These are phyloP conservation scores for Pseudogymnoascus sp. DNA, from an alignment of 2,329 filamentous ascomycete genomes.

Conservation along the genomic window DNA sequence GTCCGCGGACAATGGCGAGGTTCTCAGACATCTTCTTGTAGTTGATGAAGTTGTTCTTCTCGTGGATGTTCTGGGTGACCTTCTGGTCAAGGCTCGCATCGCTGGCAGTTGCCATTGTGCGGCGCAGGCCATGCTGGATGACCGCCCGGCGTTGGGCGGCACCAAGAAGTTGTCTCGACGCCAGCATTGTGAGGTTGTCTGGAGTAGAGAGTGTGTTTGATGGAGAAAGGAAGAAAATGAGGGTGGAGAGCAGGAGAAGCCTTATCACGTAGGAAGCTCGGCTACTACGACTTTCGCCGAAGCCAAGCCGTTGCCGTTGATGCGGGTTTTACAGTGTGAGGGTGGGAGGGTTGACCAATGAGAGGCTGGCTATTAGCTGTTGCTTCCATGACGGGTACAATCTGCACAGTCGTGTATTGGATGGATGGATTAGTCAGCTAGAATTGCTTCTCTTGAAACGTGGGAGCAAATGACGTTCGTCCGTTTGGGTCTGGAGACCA, in stretches of 20 bases:
- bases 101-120: conserved; percentile 72
- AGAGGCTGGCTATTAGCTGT: not conserved
- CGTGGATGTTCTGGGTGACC: conserved; percentile 96
- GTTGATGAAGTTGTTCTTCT: conserved; percentile 96
- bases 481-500: not conserved
- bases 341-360: not conserved
- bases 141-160: conserved; percentile 52
- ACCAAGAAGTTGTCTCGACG: conserved; percentile 61
- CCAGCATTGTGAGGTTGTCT: conserved; percentile 49
- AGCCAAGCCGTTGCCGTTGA: conserved; percentile 8
- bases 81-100: conserved; percentile 86
- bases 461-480: conserved; percentile 7
- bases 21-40: conserved; percentile 99
- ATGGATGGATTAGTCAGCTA: not conserved
- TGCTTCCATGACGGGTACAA: conserved; percentile 6
- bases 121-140: conserved; percentile 53
- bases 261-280: conserved; percentile 10
- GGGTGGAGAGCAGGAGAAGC: conserved; percentile 5
- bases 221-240: conserved; percentile 11
- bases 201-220: conserved; percentile 14
- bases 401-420: not conserved
- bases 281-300: conserved; percentile 9
- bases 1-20: conserved; percentile 76
- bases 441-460: not conserved
- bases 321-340: conserved; percentile 4